Base-by-base conservation (phyloP, 2,329 filamentous ascomycete genomes). In the Pseudocercospora fuligena region DNA sequence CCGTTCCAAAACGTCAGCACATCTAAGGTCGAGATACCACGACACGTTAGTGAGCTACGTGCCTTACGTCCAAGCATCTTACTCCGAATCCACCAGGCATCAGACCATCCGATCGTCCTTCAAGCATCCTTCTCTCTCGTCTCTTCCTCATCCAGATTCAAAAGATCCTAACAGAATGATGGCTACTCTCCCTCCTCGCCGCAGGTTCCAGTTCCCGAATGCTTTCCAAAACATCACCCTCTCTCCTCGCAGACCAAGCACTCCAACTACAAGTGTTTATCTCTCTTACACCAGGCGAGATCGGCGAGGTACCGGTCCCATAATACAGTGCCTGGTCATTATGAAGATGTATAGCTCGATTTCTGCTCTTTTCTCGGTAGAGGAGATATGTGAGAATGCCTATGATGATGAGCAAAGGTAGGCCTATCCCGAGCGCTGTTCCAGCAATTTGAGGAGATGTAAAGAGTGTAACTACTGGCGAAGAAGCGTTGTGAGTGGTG, bases 381-480 rank as follows among this genome's bases (percentile, higher is more conserved):
- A 66, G 54, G 7, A 66, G 59, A 21, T 36, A 66, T 3, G 60
- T 23, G 31, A 66, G 31, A 7, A 66, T 4, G 33, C 40, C 60
- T 12, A 66, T 66, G 4, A 61, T 47, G 19, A 66, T 29, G 7
- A 61, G 49, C 33, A 66, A 54, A 27, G 64, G 64, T n/a, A 66
- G 27, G 16, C 47, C 58, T 29, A 63, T 31, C 11, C 64, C 64
- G 23, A 61, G 51, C 51, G 60, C 60, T 23, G 51, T 57, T 21
- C 57, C 64, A 31, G 60, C 23, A 27, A 66, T 40, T 63, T 61
- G 60, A 11, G 47, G 43, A 1, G 21, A 47, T 9, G 64, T 60
- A 46, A 54, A 66, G 43, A 54, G 40, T 59, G 46, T 8, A 2
- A 53, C 33, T 5, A 53, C 33, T 19, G 60, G 58, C 14, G 61